Evolutionary conservation across 768 basidiomycete species (phyloP).

Genomic region (Lentinus brumalis): DNA sequence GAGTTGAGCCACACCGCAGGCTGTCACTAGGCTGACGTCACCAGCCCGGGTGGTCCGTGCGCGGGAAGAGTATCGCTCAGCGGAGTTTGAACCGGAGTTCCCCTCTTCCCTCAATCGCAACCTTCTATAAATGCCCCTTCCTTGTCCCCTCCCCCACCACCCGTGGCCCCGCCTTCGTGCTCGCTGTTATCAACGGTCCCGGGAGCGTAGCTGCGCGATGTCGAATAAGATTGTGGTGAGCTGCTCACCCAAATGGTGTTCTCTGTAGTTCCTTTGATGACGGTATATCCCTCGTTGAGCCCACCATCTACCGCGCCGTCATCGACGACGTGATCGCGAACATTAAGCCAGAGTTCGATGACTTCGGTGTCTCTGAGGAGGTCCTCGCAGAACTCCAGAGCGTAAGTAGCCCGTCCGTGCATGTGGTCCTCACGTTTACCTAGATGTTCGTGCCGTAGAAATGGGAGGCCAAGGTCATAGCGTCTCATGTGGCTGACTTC

Average conservation of each 20-base stretch:
- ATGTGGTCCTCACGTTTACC: constrained; percentile 21
- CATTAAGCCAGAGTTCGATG: constrained; percentile 94
- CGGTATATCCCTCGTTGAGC: constrained; percentile 57
- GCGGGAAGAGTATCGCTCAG: constrained; percentile 41
- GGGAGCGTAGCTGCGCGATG: constrained; percentile 49
- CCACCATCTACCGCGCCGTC: constrained; percentile 85
- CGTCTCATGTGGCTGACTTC: constrained; percentile 95
- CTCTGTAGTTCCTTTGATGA: constrained; percentile 45
- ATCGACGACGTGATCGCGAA: constrained; percentile 93
- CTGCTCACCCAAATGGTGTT: constrained; percentile 65
- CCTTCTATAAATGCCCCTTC: constrained; percentile 33
- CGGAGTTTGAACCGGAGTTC: constrained; percentile 47
- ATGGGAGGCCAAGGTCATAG: constrained; percentile 95
- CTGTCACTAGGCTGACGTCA: constrained; percentile 3
- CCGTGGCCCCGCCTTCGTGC: constrained; percentile 34
- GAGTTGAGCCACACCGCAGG: background rate
- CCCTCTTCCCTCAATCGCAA: constrained; percentile 28
- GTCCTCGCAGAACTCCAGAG: constrained; percentile 86
- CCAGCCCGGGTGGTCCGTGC: constrained; percentile 41
- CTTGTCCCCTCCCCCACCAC: constrained; percentile 36
- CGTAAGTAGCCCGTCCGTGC: constrained; percentile 52
- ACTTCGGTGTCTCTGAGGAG: constrained; percentile 89
- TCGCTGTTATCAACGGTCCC: constrained; percentile 34
- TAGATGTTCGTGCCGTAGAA: constrained; percentile 51
- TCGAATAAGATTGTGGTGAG: constrained; percentile 99